Conservation (phyloP, 345 rosid species). For the Gossypium raimondii region DNA sequence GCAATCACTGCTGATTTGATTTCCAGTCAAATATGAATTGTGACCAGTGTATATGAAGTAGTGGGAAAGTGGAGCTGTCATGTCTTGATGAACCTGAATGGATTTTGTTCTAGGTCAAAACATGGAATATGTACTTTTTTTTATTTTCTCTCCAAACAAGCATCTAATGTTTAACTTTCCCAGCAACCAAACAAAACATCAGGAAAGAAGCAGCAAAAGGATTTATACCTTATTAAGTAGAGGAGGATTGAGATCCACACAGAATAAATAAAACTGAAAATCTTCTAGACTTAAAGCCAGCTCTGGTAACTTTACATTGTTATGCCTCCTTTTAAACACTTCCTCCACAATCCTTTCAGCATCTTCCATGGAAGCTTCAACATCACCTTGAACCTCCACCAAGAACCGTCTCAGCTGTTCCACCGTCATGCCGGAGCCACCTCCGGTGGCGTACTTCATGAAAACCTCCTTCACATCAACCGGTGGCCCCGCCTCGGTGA, state of each 20-base stretch:
- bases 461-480: constrained; percentile 57
- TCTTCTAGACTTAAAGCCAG: constrained; percentile 61
- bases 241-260: constrained; percentile 60
- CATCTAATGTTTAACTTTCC: background rate
- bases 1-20: constrained; percentile 90
- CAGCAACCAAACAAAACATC: background rate
- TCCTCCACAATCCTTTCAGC: constrained; percentile 57
- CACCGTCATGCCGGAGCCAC: constrained; percentile 45
- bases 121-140: background rate
- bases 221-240: constrained; percentile 37
- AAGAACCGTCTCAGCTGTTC: constrained; percentile 62
- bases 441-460: constrained; percentile 45
- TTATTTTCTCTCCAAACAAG: background rate
- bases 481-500: constrained; percentile 58
- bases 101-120: background rate
- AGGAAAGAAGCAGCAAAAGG: constrained; percentile 5
- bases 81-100: constrained; percentile 81
- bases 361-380: constrained; percentile 32
- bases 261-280: constrained; percentile 51
- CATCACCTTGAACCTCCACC: constrained; percentile 47
- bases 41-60: constrained; percentile 87
- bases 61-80: constrained; percentile 82
- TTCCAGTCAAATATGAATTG: constrained; percentile 88
- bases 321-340: constrained; percentile 47
- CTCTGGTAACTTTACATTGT: constrained; percentile 49